Evolutionary conservation across 2,329 filamentous ascomycete genomes (phyloP), one percentile per base, ranked within the genome.

Genomic region (Colletotrichum sp.): DNA sequence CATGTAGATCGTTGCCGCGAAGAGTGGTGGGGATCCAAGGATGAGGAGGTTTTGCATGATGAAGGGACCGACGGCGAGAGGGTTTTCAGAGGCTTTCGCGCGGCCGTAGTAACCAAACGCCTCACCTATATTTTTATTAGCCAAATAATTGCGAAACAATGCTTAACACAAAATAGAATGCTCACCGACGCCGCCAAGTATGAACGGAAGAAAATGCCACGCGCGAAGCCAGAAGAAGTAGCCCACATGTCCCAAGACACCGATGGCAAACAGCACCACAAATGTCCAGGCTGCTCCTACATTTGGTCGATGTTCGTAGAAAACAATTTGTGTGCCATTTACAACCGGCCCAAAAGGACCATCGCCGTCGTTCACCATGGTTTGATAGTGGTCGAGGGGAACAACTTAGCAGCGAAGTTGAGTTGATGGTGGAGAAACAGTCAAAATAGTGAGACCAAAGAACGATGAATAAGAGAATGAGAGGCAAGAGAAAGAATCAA

Each of bases 1-100:
- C 83, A 86, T 85, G 78, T 86, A 86, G 16, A 86, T 83, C 1
- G 80, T 82, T 0, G 84, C 85, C 8, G 84, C 84, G 69, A 84
- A 83, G 43, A 86, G 78, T 0, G 83, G 81, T 1, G 85, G 83
- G 0, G 84, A 82, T 24, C 83, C 78, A 11, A 86, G 79, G 21
- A 86, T 76, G 4, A 85, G 78, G 5, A 86, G 77, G 12, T 82
- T 80, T 69, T 86, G 83, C 8, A 84, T 61, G 57, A 86, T 76
- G 72, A 81, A 86, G 3, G 81, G 81, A 0, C 72, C 72, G 36
- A 54, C 68, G 1, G 24, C 31, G 1, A 47, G 21, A 2, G 72
- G 71, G 16, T 66, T 16, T 11, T 65, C 27, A 6, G 66, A 59
- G 1, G 72, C 65, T 8, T 69, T 65, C 5, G 68, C 72, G 5